These are phyloP conservation scores for Guillardia theta DNA, from an alignment of 78 protist species.

Conservation along the genomic window DNA sequence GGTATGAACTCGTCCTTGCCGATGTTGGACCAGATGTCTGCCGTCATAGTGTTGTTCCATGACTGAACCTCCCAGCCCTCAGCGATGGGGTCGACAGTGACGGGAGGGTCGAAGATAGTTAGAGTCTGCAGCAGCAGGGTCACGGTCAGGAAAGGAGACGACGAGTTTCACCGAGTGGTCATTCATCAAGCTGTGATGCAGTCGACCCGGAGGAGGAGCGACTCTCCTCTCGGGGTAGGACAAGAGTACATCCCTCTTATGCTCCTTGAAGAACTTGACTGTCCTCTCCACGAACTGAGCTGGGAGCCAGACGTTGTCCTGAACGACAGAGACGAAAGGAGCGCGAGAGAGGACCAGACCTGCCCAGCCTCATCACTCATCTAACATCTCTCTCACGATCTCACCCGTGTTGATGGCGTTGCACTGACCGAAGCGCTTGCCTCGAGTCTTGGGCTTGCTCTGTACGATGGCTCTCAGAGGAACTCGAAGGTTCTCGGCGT, in stretches of 20 bases:
- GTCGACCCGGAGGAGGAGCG: neutral
- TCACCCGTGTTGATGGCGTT: constrained; percentile 22
- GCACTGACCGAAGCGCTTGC: constrained; percentile 2
- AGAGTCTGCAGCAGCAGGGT: neutral
- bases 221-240: neutral
- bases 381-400: no score
- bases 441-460: neutral
- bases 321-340: neutral
- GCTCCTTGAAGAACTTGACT: neutral
- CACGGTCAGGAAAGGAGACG: neutral
- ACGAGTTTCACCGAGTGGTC: neutral
- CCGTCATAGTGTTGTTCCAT: constrained; percentile 8
- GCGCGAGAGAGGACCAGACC: neutral
- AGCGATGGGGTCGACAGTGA: neutral
- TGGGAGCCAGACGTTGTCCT: constrained; percentile 27
- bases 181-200: neutral
- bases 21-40: neutral
- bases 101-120: neutral
- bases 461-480: neutral
- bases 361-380: no score
- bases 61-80: neutral
- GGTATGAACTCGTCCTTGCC: neutral
- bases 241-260: neutral
- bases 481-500: neutral
- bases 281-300: neutral